A percentile compares a stretch with the other conserved stretches of the same genome.
phyloP scores from a whole-genome alignment of 192 early-diverging fungal species.

The Chytriomyces confervae region DNA sequence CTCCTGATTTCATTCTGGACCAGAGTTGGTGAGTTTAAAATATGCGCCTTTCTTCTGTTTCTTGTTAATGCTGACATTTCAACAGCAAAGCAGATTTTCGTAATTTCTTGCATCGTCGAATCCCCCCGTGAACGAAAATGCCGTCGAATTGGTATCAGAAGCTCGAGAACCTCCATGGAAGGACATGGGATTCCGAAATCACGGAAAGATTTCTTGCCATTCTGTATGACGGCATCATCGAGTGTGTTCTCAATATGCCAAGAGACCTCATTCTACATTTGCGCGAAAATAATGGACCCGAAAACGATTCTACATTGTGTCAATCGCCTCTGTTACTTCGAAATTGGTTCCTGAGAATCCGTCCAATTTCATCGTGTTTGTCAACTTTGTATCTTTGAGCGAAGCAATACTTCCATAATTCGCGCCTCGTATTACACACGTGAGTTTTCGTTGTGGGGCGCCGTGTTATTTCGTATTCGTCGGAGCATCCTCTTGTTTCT shows the following conservation, averaged over 20 bases:
- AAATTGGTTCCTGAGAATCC: conserved; percentile 60
- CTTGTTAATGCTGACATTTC: neutral
- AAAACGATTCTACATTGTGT: conserved; percentile 12
- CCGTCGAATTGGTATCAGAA: conserved; percentile 17
- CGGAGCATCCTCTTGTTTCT: conserved; percentile 67
- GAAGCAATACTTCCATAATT: conserved; percentile 53
- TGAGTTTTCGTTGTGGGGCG: conserved; percentile 68
- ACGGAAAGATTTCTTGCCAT: conserved; percentile 42
- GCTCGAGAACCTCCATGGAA: conserved; percentile 33
- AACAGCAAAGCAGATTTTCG: conserved; percentile 11
- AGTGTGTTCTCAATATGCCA: conserved; percentile 49
- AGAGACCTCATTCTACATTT: conserved; percentile 51
- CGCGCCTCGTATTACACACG: conserved; percentile 44
- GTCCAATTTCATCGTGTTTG: conserved; percentile 71
- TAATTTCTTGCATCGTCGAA: conserved; percentile 22
- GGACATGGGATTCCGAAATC: conserved; percentile 29
- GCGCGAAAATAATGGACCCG: conserved; percentile 34
- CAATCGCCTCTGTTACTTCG: conserved; percentile 54
- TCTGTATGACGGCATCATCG: conserved; percentile 63
- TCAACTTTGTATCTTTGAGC: conserved; percentile 73
- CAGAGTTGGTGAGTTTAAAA: conserved; percentile 39
- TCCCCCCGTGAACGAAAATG: conserved; percentile 33
- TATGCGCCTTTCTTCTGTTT: no score
- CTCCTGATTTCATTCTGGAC: conserved; percentile 37
- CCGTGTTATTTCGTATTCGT: conserved; percentile 56